Percentiles rank a stretch among this genome's conserved stretches.
Conservation (phyloP, 2,329 filamentous ascomycete genomes). For the Aspergillus vadensis region DNA sequence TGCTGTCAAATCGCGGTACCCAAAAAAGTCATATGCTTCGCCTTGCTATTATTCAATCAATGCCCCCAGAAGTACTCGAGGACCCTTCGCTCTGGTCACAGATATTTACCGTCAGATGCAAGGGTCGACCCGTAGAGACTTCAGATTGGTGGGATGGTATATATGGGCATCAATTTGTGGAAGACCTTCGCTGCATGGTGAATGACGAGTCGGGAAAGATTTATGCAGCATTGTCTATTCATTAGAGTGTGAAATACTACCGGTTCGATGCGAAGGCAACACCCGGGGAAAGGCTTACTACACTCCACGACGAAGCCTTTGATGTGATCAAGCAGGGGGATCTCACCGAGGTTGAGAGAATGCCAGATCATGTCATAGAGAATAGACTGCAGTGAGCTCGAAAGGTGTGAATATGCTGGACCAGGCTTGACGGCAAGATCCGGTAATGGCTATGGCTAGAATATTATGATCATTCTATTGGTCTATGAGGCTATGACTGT, state of each 20-base stretch:
- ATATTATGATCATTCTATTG: neutral
- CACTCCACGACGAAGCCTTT: neutral
- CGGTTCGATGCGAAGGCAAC: neutral
- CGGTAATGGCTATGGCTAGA: neutral
- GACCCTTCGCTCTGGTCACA: neutral
- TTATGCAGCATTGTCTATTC: slow-evolving; percentile 3
- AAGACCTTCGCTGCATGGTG: neutral
- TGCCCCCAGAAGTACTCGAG: too few relatives aligned
- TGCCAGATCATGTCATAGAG: slow-evolving; percentile 8
- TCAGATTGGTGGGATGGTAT: neutral
- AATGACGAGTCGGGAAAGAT: neutral
- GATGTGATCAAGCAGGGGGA: neutral
- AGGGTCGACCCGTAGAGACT: neutral
- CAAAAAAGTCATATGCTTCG: too few relatives aligned
- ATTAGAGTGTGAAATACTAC: slow-evolving; percentile 7
- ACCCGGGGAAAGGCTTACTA: neutral
- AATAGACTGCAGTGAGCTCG: slow-evolving; percentile 4
- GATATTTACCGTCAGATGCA: neutral
- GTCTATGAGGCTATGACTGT: too few relatives aligned
- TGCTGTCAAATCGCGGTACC: too few relatives aligned
- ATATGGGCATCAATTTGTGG: neutral
- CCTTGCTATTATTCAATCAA: too few relatives aligned
- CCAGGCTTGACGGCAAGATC: too few relatives aligned
- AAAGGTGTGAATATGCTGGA: too few relatives aligned
- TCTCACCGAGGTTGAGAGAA: neutral